Conservation (phyloP, 371 early-diverging fungal species). For the Actinomortierella wolfii region DNA sequence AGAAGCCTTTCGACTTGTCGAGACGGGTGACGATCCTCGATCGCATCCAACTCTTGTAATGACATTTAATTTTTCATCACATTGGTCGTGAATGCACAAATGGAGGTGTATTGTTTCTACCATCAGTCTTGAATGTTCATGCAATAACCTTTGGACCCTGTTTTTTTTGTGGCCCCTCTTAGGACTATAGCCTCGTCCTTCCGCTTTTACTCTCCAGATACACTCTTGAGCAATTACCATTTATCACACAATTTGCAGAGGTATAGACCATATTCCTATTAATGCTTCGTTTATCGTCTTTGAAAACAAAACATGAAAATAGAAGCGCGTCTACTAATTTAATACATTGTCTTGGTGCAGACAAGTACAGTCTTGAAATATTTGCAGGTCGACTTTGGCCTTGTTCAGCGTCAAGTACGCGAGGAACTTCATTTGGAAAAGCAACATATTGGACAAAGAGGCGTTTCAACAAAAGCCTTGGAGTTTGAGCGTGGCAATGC, state of each 20-base stretch:
- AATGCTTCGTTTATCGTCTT: not conserved
- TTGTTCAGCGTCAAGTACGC: conserved; percentile 42
- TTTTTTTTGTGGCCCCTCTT: not conserved
- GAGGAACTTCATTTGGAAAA: conserved; percentile 40
- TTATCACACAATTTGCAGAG: conserved; percentile 17
- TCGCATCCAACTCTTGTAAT: conserved; percentile 11
- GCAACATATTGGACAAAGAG: conserved; percentile 4
- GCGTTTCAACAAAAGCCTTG: not conserved
- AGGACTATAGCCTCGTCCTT: conserved; percentile 25
- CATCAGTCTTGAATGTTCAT: not conserved
- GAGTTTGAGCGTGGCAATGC: conserved; percentile 27
- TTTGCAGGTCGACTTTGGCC: conserved; percentile 20
- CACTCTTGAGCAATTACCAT: conserved; percentile 15
- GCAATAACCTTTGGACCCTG: not conserved
- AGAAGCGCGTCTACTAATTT: not conserved
- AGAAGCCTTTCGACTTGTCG: conserved; percentile 33
- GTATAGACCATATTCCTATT: conserved; percentile 1
- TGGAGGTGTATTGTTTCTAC: not conserved
- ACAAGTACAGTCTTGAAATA: conserved; percentile 17
- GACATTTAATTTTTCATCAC: not conserved
- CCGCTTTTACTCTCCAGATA: conserved; percentile 25
- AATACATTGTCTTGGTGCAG: not conserved
- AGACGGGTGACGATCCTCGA: conserved; percentile 38
- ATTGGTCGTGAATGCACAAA: not conserved
- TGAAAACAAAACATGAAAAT: not conserved